Percentiles rank a stretch among this genome's conserved stretches.
Evolutionary conservation across 2,329 filamentous ascomycete genomes (phyloP).

Genomic region (Stagonosporopsis tanaceti): DNA sequence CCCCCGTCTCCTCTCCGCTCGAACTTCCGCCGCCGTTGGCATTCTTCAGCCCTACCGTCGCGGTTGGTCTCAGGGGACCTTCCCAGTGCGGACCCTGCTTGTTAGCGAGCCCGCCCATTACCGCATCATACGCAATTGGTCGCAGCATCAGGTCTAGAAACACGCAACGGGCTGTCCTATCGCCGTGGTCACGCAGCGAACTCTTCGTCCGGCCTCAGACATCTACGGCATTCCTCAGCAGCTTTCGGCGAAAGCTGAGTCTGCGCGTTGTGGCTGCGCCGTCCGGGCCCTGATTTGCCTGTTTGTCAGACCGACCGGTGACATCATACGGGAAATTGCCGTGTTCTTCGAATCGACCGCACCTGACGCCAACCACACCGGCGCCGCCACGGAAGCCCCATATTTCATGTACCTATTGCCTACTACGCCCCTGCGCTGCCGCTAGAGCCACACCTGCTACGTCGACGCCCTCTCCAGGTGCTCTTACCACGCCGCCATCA

Average conservation of each 20-base stretch:
- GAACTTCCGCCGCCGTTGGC: conserved; percentile 16
- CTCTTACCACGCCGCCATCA: conserved; percentile 18
- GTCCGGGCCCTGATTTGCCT: background rate
- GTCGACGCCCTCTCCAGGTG: conserved; percentile 12
- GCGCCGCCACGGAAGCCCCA: conserved; percentile 22
- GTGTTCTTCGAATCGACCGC: conserved; percentile 8
- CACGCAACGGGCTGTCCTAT: conserved; percentile 6
- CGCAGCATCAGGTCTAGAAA: conserved; percentile 6
- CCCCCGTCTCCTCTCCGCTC: conserved; percentile 17
- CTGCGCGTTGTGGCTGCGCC: conserved; percentile 14
- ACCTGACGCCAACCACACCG: conserved; percentile 16
- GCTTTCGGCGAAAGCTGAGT: conserved; percentile 6
- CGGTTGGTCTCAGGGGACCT: conserved; percentile 8
- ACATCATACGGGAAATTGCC: conserved; percentile 21
- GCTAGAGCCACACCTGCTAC: conserved; percentile 27
- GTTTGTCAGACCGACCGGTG: conserved; percentile 17
- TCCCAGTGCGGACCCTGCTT: conserved; percentile 13
- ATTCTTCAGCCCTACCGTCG: conserved; percentile 14
- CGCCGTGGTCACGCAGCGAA: conserved; percentile 6
- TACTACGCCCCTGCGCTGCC: conserved; percentile 18
- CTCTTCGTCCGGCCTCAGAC: conserved; percentile 6
- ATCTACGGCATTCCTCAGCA: conserved; percentile 4
- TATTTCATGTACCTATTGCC: conserved; percentile 37
- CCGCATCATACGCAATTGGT: conserved; percentile 14
- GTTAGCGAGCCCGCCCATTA: conserved; percentile 14